These are phyloP conservation scores for Melampsora americana DNA, from an alignment of 1,284 basidiomycete genomes.

Conservation along the genomic window DNA sequence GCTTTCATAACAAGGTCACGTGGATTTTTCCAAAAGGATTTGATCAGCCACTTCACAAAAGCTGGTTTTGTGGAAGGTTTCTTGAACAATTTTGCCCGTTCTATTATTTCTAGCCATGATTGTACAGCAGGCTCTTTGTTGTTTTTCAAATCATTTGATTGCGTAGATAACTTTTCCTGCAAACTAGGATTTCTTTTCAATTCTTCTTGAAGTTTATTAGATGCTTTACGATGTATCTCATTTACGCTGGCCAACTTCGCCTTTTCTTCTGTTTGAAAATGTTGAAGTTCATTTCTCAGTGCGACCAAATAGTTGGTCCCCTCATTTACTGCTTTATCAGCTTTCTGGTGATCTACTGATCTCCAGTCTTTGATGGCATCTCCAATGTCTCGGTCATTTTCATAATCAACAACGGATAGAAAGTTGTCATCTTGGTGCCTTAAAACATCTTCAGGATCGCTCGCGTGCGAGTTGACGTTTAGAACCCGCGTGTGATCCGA, in stretches of 20 bases:
- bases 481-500: no score
- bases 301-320: background rate
- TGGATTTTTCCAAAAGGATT: background rate
- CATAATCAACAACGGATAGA: no score
- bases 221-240: background rate
- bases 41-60: constrained; percentile 1
- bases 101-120: background rate
- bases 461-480: no score
- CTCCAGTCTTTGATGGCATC: background rate
- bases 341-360: background rate
- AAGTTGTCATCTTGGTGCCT: no score
- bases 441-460: no score
- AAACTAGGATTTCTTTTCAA: background rate
- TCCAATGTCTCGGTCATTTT: background rate
- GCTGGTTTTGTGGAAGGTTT: background rate
- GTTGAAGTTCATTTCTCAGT: background rate
- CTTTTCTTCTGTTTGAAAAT: background rate
- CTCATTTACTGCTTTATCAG: background rate
- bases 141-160: background rate
- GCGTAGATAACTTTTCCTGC: background rate
- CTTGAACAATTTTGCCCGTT: background rate
- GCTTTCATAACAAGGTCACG: background rate
- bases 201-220: background rate
- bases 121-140: background rate
- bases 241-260: background rate